A percentile compares a stretch with the other conserved stretches of the same genome.
These are phyloP conservation scores for Penicillium sp. DNA, from an alignment of 2,329 filamentous ascomycete genomes.

Conservation along the genomic window DNA sequence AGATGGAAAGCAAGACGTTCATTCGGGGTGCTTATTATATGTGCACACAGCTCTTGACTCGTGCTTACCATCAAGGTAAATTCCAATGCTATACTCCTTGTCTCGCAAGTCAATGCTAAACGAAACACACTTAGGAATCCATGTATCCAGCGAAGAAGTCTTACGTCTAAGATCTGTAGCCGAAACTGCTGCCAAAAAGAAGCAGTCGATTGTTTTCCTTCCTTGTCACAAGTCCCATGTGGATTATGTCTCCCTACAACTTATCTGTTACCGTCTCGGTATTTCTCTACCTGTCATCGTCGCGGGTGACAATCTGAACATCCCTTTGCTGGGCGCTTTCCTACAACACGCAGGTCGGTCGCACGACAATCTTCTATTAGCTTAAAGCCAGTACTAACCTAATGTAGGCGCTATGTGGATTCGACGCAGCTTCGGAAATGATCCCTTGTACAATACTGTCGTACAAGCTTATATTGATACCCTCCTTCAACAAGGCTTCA, in stretches of 20 bases:
- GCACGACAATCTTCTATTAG: neutral
- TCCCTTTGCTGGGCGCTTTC: conserved; percentile 84
- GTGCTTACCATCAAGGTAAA: conserved; percentile 87
- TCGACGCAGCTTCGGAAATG: conserved; percentile 84
- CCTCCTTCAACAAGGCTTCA: conserved; percentile 82
- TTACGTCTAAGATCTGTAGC: conserved; percentile 77
- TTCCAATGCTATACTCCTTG: neutral
- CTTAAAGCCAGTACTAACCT: conserved; percentile 13
- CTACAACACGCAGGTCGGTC: conserved; percentile 77
- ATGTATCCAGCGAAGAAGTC: conserved; percentile 93
- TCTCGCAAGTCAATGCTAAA: conserved; percentile 1
- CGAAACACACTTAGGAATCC: conserved; percentile 58
- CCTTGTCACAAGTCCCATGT: conserved; percentile 94
- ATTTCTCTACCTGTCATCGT: conserved; percentile 88
- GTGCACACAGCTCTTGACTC: conserved; percentile 78
- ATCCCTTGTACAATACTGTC: conserved; percentile 84
- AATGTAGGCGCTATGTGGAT: conserved; percentile 83
- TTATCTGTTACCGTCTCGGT: conserved; percentile 92
- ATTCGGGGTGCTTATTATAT: conserved; percentile 91
- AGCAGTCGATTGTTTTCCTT: conserved; percentile 93
- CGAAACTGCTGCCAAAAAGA: conserved; percentile 75
- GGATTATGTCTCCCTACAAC: conserved; percentile 90
- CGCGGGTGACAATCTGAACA: conserved; percentile 93
- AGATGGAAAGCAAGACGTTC: conserved; percentile 92
- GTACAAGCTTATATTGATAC: conserved; percentile 97